Conservation (phyloP, 108 stramenopile species). For the Cyclotella choctawhatcheeana region DNA sequence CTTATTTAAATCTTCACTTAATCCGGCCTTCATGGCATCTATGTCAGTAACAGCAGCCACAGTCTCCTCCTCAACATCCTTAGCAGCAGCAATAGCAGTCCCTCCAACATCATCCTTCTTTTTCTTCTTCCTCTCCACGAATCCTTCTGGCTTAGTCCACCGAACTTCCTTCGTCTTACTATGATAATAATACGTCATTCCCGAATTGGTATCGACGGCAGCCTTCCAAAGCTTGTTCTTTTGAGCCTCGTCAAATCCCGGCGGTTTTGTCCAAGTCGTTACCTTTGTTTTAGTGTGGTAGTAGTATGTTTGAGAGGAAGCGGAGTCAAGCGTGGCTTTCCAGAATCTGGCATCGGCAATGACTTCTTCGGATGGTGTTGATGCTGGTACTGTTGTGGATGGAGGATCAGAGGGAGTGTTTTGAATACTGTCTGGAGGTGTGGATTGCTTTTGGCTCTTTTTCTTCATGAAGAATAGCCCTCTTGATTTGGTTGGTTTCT, state of each 20-base stretch:
- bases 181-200: slow-evolving; percentile 78
- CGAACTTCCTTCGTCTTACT: slow-evolving; percentile 67
- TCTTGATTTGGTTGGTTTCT: background rate
- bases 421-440: background rate
- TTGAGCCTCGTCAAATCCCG: slow-evolving; percentile 44
- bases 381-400: background rate
- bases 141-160: slow-evolving; percentile 71
- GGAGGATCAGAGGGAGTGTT: no score
- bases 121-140: slow-evolving; percentile 34
- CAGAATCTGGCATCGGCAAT: slow-evolving; percentile 39
- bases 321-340: slow-evolving; percentile 39
- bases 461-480: background rate
- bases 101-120: slow-evolving; percentile 22
- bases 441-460: background rate
- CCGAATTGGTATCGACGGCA: slow-evolving; percentile 57
- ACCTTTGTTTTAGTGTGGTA: slow-evolving; percentile 74
- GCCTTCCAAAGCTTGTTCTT: slow-evolving; percentile 56
- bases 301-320: slow-evolving; percentile 66
- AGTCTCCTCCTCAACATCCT: slow-evolving; percentile 15
- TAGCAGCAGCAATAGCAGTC: background rate
- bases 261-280: slow-evolving; percentile 76
- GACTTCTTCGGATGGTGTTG: slow-evolving; percentile 5
- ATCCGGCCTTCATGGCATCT: no score
- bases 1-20: background rate
- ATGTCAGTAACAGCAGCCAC: no score